Conservation (phyloP, 2,329 filamentous ascomycete genomes). For the Elsinoe ampelina region DNA sequence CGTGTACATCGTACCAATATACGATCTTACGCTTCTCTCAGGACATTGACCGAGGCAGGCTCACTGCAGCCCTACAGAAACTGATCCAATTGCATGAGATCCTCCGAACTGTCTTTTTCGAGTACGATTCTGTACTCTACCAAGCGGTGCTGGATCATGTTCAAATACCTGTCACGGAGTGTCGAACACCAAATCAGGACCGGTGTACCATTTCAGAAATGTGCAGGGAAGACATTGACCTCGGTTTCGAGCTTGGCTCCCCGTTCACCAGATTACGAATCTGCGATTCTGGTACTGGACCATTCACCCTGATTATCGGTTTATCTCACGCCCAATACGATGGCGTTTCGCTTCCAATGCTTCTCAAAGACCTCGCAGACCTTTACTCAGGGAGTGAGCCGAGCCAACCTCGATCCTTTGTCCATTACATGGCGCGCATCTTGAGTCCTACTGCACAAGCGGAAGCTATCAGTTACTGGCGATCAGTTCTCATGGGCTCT, state of each 20-base stretch:
- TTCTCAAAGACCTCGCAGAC: constrained; percentile 46
- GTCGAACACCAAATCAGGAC: no score
- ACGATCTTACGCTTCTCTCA: constrained; percentile 54
- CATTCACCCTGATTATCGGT: constrained; percentile 22
- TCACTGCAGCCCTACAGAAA: constrained; percentile 44
- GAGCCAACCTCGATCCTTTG: background rate
- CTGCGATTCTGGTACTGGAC: constrained; percentile 20
- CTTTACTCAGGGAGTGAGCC: constrained; percentile 25
- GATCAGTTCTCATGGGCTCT: constrained; percentile 47
- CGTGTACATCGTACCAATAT: constrained; percentile 55
- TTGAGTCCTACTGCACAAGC: background rate
- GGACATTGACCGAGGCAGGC: constrained; percentile 39
- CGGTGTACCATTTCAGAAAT: no score
- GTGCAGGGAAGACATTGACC: constrained; percentile 14
- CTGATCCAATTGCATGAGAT: constrained; percentile 45
- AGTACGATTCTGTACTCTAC: constrained; percentile 34
- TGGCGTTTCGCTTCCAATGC: constrained; percentile 42
- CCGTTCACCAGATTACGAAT: constrained; percentile 19
- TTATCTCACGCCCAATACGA: constrained; percentile 30
- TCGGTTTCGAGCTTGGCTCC: constrained; percentile 15
- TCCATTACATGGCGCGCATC: constrained; percentile 8
- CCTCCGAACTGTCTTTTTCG: constrained; percentile 46
- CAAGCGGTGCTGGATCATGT: constrained; percentile 33
- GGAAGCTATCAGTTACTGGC: constrained; percentile 48
- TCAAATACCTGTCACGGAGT: constrained; percentile 25